These are phyloP conservation scores for Aureobasidium sp. DNA, from an alignment of 2,329 filamentous ascomycete genomes.

Conservation along the genomic window DNA sequence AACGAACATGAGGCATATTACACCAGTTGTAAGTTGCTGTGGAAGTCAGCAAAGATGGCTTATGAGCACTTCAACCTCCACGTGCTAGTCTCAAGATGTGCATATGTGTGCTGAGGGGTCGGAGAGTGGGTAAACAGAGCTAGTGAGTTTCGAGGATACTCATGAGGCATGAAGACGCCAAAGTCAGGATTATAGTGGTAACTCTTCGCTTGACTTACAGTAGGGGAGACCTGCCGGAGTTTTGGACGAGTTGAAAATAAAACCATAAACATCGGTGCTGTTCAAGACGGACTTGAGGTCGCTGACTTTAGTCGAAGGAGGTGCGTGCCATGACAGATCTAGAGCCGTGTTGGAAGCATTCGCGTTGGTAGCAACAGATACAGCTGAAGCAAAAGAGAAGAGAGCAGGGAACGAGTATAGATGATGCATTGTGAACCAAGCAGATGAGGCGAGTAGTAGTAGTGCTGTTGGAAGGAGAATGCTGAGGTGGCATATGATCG, in stretches of 20 bases:
- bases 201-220: constrained; percentile 31
- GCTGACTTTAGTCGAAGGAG: constrained; percentile 64
- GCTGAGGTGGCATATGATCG: constrained; percentile 15
- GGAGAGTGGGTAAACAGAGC: neutral
- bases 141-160: neutral
- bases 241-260: constrained; percentile 74
- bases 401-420: constrained; percentile 27
- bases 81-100: neutral
- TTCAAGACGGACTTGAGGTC: constrained; percentile 65
- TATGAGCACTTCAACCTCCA: neutral
- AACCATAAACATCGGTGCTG: constrained; percentile 73
- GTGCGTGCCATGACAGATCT: constrained; percentile 65
- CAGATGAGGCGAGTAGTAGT: constrained; percentile 28
- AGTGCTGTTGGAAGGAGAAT: constrained; percentile 30
- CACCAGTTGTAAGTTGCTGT: constrained; percentile 76
- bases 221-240: constrained; percentile 61
- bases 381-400: constrained; percentile 22
- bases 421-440: constrained; percentile 35
- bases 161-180: neutral
- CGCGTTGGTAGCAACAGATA: too few relatives aligned
- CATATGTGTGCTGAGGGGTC: neutral
- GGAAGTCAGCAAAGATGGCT: neutral
- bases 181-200: too few relatives aligned
- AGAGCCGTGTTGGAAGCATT: constrained; percentile 25
- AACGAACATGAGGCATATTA: constrained; percentile 88